Base-by-base conservation (phyloP, 2,329 filamentous ascomycete species). In the Aspergillus floridensis region DNA sequence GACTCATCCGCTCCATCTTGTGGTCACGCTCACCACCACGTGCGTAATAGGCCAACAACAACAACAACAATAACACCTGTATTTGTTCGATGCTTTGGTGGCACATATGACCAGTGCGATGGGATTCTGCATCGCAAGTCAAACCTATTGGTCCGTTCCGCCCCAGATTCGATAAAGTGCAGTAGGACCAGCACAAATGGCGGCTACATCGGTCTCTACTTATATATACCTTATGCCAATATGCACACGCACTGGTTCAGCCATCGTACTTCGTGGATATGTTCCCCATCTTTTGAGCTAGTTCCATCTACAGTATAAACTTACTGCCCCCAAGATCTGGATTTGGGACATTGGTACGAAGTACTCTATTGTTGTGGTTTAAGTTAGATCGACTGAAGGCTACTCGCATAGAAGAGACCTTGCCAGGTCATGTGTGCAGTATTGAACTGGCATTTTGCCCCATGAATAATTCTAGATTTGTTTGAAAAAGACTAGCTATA, bases 1-100 rank as follows among this genome's bases (percentile, higher is more conserved):
- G 53, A 55, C 41, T 55, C 53, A 55, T 55, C n/a, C 38, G 11
- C 26, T 55, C 24, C 41, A 29, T 21, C 8, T 54, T 16, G 16
- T 8, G 38, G 14, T 19, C 38, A 19, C 38, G 6, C 38, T 41
- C 4, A 41, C 16, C 14, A 35, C 12, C 16, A 44, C 38, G 38
- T 44, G 38, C 38, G 6, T 16, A 44, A 19, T 35, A 29, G 26
- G 32, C 32, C 32, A n/a, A 44, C 38, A 41, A 41, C 38, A 41
- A 41, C 24, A 26, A 26, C 24, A 26, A 29, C 26, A 29, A 29
- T 5, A 29, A 4, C 22, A 22, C 4, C 26, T 29, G 26, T 29
- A 29, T 6, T 44, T 16, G n/a, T 7, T 44, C n/a, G 5, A 44
- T 44, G n/a, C 38, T 44, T 44, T 19, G 38, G 38, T 44, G 16